Base-by-base conservation (phyloP, 75 land plant species). In the Pinus albicaulis region DNA sequence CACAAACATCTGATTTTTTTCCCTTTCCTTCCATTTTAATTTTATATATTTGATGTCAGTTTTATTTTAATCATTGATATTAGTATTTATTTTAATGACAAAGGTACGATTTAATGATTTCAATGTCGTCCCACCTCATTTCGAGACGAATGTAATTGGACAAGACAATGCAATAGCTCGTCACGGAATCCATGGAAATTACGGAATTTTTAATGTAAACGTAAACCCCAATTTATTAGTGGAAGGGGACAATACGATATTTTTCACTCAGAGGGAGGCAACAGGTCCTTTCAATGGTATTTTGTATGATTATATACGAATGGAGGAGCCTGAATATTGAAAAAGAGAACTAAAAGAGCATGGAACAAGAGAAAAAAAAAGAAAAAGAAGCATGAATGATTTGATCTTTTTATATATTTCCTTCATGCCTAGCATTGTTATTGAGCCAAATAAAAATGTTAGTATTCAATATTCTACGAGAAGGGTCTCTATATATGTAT, bases 181-280 rank as follows among this genome's bases (percentile, higher is more conserved):
- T 59, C 95, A 92, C 80, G 91, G 93, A 15, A 92, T 90, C 34
- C 95, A 91, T 83, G 95, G 95, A 19, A 74, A 88, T 24, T 83
- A 91, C 71, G 74, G 73, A 74, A 68, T 92, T 62, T 86, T 79
- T 26, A 82, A 48, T 20, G 38, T 92, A 2, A 84, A 86, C 7
- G 74, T 91, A 13, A 63, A 55, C 7, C 36, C 76, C 15, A 4
- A 34, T 13, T 74, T 72, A 75, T 77, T 92, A 36, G 57, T 59
- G 19, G 71, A 52, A 26, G 95, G 95, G 13, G 79, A 86, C 1
- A 92, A 92, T 70, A 82, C 78, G 1, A 75, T 92, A n/a, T 92
- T 76, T 34, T 80, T 92, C 66, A 88, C 89, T 3, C 95, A 92
- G 36, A 26, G 82, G 5, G 86, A 85, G 65, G 44, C 80, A 17